Base-by-base conservation (phyloP, 495 filamentous ascomycete genomes). In the Podospora fimiseda region DNA sequence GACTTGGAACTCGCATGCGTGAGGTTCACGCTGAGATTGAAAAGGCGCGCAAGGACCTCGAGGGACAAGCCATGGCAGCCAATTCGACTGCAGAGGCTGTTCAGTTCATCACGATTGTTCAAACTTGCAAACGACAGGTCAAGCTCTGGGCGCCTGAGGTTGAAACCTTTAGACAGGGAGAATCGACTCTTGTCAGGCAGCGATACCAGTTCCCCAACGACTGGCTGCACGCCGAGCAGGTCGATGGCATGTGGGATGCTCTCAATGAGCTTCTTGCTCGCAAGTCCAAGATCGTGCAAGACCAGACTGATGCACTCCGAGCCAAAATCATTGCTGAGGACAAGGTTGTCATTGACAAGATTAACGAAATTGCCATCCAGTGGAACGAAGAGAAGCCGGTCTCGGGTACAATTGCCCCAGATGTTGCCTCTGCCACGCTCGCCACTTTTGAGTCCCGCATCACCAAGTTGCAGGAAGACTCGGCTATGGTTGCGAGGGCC, bases 321-420 rank as follows among this genome's bases (percentile, higher is more conserved):
- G 90, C 94, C n/a, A 97, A 97, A 78, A 97, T 97, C 52, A 71
- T 82, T 16, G 91, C 93, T 0, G 92, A 99, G 70, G 94, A 97
- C 66, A 88, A 85, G 64, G 82, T 96, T 27, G 87, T 99, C 15
- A 80, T 77, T 41, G 84, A 88, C 60, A 95, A 92, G 73, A 90
- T 97, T 51, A 69, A 74, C 16, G 89, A 95, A 59, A 85, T 91
- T 43, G 87, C 85, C 49, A 69, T 63, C 9, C 81, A 91, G 64
- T 99, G 93, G 93, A 90, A 88, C 56, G 87, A 94, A 37, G 89
- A 97, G 67, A 96, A 96, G 72, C 93, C 93, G 9, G 88, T 99
- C 5, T 95, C 92, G 30, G 93, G 93, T 15, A 93, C 84, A 13
- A 91, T 95, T 59, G 83, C 88, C 13, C 93, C 94, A 0, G 85